Conservation (phyloP, 768 basidiomycete genomes). For the Rickenella mellea region DNA sequence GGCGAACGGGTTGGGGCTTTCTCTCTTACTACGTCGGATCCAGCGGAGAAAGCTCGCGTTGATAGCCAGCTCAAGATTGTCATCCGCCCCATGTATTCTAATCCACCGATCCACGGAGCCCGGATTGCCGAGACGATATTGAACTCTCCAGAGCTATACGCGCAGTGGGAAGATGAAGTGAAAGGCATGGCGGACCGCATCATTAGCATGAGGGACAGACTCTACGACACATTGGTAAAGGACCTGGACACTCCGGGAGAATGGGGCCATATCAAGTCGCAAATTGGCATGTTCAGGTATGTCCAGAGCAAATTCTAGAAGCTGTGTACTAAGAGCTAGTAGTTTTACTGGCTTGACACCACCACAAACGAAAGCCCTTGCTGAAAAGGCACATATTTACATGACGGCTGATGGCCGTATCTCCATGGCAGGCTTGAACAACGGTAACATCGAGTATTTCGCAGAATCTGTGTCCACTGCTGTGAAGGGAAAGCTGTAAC, state of each 20-base stretch:
- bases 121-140: constrained; percentile 82
- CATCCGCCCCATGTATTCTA: constrained; percentile 95
- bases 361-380: constrained; percentile 71
- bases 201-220: constrained; percentile 81
- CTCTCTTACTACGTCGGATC: constrained; percentile 62
- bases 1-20: constrained; percentile 98
- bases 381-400: constrained; percentile 85
- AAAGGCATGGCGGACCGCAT: constrained; percentile 95
- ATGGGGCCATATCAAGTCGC: constrained; percentile 91
- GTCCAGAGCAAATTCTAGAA: constrained; percentile 9
- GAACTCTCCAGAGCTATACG: constrained; percentile 60
- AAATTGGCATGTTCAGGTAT: constrained; percentile 98
- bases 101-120: constrained; percentile 89
- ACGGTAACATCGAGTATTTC: constrained; percentile 80
- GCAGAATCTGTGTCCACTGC: constrained; percentile 78
- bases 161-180: constrained; percentile 86
- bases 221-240: constrained; percentile 70
- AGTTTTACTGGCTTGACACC: constrained; percentile 80
- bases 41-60: constrained; percentile 76
- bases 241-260: constrained; percentile 85
- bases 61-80: constrained; percentile 94
- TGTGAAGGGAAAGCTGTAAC: constrained; percentile 67
- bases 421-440: constrained; percentile 88
- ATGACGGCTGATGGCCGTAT: constrained; percentile 93
- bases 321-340: neutral